Conservation (phyloP, 495 filamentous ascomycete species). For the Filosporella fistucella region DNA sequence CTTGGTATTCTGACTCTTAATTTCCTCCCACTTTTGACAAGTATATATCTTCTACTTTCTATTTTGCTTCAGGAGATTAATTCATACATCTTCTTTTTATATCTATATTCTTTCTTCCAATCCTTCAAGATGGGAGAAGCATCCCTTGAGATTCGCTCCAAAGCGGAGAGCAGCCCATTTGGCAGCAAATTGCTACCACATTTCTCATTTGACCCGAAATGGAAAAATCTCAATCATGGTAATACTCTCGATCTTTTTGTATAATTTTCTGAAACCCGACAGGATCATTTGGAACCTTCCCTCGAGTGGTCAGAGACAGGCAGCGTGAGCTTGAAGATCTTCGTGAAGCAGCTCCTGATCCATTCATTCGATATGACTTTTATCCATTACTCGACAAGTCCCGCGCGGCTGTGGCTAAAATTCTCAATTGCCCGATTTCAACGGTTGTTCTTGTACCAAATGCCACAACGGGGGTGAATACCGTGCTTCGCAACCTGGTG, state of each 20-base stretch:
- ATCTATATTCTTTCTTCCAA: background rate
- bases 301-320: slow-evolving; percentile 51
- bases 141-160: background rate
- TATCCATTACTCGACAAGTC: slow-evolving; percentile 55
- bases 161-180: slow-evolving; percentile 17
- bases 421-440: slow-evolving; percentile 56
- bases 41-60: background rate
- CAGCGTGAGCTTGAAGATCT: slow-evolving; percentile 52
- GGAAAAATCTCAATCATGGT: slow-evolving; percentile 83
- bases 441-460: slow-evolving; percentile 78
- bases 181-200: slow-evolving; percentile 52
- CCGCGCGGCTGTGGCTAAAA: slow-evolving; percentile 55
- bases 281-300: slow-evolving; percentile 81
- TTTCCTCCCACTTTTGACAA: background rate
- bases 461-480: slow-evolving; percentile 76
- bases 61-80: too few relatives aligned
- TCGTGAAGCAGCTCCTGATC: slow-evolving; percentile 63
- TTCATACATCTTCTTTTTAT: background rate
- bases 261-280: background rate
- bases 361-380: slow-evolving; percentile 64
- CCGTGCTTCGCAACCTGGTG: slow-evolving; percentile 66
- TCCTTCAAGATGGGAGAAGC: slow-evolving; percentile 13
- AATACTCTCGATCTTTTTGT: slow-evolving; percentile 3
- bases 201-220: slow-evolving; percentile 66
- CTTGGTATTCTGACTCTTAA: too few relatives aligned